Conservation (phyloP, 2,329 filamentous ascomycete genomes). For the Neocucurbitaria cava region DNA sequence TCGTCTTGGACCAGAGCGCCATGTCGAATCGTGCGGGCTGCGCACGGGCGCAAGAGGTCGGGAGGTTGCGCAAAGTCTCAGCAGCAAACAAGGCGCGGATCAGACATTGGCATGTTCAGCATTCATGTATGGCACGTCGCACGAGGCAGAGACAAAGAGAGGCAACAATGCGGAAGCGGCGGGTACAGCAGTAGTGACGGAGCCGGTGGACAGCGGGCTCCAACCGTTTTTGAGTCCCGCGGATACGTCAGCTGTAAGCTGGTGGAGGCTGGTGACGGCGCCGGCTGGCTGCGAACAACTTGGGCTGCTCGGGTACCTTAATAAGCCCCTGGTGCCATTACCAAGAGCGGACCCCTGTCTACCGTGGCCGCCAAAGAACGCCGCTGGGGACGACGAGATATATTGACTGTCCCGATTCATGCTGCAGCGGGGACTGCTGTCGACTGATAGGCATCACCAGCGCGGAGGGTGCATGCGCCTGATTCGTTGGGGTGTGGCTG, state of each 20-base stretch:
- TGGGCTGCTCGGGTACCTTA: slow-evolving; percentile 34
- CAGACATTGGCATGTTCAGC: slow-evolving; percentile 28
- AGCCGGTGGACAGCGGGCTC: slow-evolving; percentile 31
- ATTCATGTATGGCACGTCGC: slow-evolving; percentile 15
- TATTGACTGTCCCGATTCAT: slow-evolving; percentile 17
- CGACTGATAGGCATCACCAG: slow-evolving; percentile 6
- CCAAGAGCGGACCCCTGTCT: slow-evolving; percentile 18
- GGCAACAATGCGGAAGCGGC: slow-evolving; percentile 19
- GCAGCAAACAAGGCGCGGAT: slow-evolving; percentile 19
- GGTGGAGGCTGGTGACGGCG: slow-evolving; percentile 24
- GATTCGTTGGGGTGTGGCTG: slow-evolving; percentile 8
- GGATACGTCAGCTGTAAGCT: slow-evolving; percentile 33
- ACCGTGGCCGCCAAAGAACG: slow-evolving; percentile 1
- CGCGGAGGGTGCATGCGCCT: slow-evolving; percentile 4
- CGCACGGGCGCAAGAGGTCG: slow-evolving; percentile 8
- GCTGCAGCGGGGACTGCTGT: slow-evolving; percentile 3
- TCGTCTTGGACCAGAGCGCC: slow-evolving; percentile 45
- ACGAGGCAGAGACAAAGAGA: slow-evolving; percentile 14
- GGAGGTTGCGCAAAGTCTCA: slow-evolving; percentile 26
- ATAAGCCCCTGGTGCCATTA: slow-evolving; percentile 22
- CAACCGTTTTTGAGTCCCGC: slow-evolving; percentile 27
- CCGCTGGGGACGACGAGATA: slow-evolving; percentile 9
- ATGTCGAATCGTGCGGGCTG: slow-evolving; percentile 21
- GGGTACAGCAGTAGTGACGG: slow-evolving; percentile 15
- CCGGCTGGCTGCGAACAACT: not conserved